Evolutionary conservation across 768 basidiomycete species (phyloP), one percentile per base, ranked within the genome.

Genomic region (Mycena maculata): DNA sequence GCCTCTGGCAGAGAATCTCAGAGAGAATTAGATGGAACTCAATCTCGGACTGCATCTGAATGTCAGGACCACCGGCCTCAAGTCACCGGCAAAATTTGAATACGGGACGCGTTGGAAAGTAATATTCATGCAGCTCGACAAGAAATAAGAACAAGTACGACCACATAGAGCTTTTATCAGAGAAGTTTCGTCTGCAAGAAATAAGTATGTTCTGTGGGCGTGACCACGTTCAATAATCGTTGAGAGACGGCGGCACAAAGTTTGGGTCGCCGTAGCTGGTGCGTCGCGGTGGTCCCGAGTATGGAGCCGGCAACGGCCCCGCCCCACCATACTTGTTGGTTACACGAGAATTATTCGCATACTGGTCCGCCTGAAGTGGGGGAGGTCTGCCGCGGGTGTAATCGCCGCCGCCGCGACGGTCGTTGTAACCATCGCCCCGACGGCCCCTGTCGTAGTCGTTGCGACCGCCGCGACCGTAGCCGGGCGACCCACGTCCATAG

Each of bases 241-340:
- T 47, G 20, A 58, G 22, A 27, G 66, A 53, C 36, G 66, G 66
- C 12, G 55, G 49, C 28, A 22, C 22, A 36, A 67, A 67, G 49
- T 60, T 41, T n/a, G 23, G 15, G 41, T 25, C 31, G 30, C 59
- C 63, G 38, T 58, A 64, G 55, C 62, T 62, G 49, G 68, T 69
- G 23, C 25, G 20, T 63, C 63, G 38, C 41, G 60, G 61, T 9
- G 60, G 63, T 38, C 63, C 66, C 0, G 31, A 4, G 56, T 65
- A 69, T 7, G 60, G 39, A 23, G 28, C 16, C 49, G 65, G 65
- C 30, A 67, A 27, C 4, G 66, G 60, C 8, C 60, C 65, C 23
- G 59, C 27, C 3, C 59, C 53, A 12, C 65, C 59, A 27, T 61
- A 56, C 39, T 50, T 49, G 36, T 52, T n/a, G n/a, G n/a, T 36